Base-by-base conservation (phyloP, 352 stramenopile species). In the Phytophthora aleatoria region DNA sequence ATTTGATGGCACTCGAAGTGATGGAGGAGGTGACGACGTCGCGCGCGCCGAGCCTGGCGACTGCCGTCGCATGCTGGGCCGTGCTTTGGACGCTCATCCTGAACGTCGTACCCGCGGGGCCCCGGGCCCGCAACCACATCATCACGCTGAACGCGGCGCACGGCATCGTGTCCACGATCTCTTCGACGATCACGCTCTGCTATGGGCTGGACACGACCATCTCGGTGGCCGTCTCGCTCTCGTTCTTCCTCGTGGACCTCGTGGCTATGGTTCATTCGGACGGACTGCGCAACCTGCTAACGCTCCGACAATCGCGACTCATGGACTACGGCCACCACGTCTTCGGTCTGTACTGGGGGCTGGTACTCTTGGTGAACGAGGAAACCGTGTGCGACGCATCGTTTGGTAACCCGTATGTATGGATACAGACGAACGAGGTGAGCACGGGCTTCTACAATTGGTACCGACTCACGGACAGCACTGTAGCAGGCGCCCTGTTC, bases 371-470 rank as follows among this genome's bases (percentile, higher is more conserved):
- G 50, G 50, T 74, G n/a, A 82, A 86, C 5, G 84, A 91, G 39
- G 63, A 69, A n/a, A 75, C 61, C 3, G 68, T 90, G 55, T 92
- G 84, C 33, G 66, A 71, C 15, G 41, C 66, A 11, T 63, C 63
- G 12, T 74, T 91, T 27, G 79, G 82, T 13, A 92, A 91, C 62
- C 55, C 82, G 28, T 92, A 92, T 74, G 81, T 91, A 53, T 92
- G 82, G 82, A 91, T 92, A 66, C 84, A 92, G 57, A 92, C 84
- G 30, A 92, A 92, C 56, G 84, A 92, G 62, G 71, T 92, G 55
- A 91, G 82, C 65, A 92, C 84, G 54, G 69, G 70, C 49, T 92
- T 92, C 67, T 92, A 91, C 75, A 91, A 91, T 57, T 92, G 84
- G 84, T 91, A 81, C 54, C 77, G 84, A 36, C 75, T 90, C 57